These are phyloP conservation scores for Phascolomyces articulosus DNA, from an alignment of 371 early-diverging fungal species.

Conservation along the genomic window DNA sequence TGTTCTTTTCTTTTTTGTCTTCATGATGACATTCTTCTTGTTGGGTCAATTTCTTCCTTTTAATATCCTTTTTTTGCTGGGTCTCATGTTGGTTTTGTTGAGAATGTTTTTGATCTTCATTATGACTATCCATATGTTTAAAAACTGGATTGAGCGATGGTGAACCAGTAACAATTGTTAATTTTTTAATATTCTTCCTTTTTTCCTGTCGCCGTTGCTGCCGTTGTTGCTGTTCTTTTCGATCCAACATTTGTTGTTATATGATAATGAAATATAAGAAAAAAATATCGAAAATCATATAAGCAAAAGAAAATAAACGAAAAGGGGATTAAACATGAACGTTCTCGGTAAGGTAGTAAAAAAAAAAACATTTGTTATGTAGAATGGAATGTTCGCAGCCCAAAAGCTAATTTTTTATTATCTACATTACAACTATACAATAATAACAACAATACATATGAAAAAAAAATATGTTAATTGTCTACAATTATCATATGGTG, in stretches of 20 bases:
- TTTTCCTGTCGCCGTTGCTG: background rate
- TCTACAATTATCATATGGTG: too few species aligned
- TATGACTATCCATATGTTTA: background rate
- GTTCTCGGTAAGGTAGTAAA: too few species aligned
- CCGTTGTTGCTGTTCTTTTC: background rate
- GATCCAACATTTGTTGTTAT: background rate
- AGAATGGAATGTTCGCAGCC: constrained; percentile 2
- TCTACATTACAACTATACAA: background rate
- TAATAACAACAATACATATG: background rate
- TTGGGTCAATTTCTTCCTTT: too few species aligned
- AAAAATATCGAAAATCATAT: background rate
- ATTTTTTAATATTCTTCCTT: background rate
- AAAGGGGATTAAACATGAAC: too few species aligned
- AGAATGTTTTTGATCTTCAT: too few species aligned
- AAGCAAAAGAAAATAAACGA: background rate
- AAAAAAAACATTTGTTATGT: background rate
- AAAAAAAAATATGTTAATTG: background rate
- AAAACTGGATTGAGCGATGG: background rate
- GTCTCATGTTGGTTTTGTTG: too few species aligned
- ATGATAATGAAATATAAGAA: background rate
- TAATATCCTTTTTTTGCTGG: too few species aligned
- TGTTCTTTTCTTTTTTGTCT: background rate
- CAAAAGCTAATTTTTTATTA: background rate
- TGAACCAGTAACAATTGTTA: background rate
- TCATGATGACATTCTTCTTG: background rate